Evolutionary conservation across 2,329 filamentous ascomycete genomes (phyloP).

Genomic region (Alternaria sp.): DNA sequence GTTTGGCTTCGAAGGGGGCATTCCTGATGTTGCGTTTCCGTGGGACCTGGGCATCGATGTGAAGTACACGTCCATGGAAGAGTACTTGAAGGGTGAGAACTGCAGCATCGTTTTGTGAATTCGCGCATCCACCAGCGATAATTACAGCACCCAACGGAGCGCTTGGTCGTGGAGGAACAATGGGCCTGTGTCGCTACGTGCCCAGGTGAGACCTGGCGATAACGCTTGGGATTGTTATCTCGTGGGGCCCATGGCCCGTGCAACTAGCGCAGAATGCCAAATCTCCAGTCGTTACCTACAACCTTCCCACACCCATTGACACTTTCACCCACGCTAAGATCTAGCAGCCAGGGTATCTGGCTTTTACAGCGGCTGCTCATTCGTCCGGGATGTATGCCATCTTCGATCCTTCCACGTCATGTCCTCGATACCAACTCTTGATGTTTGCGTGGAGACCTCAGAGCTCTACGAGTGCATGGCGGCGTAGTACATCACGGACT

Average conservation of each 20-base stretch:
- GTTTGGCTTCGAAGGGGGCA: conserved; percentile 47
- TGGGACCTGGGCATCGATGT: conserved; percentile 30
- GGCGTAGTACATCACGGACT: not conserved
- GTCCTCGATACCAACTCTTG: not conserved
- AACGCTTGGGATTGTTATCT: not conserved
- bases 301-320: not conserved
- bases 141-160: not conserved
- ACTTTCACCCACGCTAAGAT: not conserved
- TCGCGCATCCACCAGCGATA: not conserved
- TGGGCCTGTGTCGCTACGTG: not conserved
- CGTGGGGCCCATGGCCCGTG: not conserved
- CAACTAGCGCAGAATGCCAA: not conserved
- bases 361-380: not conserved
- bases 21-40: conserved; percentile 40
- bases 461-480: not conserved
- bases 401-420: not conserved
- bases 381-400: not conserved
- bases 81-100: conserved; percentile 34
- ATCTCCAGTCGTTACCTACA: not conserved
- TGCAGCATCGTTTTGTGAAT: conserved; percentile 24
- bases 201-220: not conserved
- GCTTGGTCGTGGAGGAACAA: not conserved
- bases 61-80: conserved; percentile 28
- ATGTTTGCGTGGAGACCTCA: not conserved
- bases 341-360: not conserved